Conservation (phyloP, 2,329 filamentous ascomycete species). For the Macrophomina tecta region DNA sequence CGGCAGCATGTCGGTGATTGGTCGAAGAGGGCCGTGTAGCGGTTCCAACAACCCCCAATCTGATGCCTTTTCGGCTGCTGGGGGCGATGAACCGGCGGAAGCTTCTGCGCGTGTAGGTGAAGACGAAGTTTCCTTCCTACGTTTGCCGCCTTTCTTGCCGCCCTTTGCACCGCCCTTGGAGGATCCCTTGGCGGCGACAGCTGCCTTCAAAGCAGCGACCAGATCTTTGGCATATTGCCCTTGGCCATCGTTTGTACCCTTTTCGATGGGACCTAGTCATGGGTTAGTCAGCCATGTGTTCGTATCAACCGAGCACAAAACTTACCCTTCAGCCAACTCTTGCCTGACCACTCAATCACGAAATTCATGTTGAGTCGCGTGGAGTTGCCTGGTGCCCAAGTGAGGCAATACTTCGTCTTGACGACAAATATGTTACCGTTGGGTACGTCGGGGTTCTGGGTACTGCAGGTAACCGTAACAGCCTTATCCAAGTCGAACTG, state of each 20-base stretch:
- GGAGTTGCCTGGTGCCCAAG: constrained; percentile 85
- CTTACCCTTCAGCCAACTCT: constrained; percentile 95
- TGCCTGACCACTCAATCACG: constrained; percentile 93
- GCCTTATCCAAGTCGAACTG: constrained; percentile 85
- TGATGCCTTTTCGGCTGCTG: constrained; percentile 39
- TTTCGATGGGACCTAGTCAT: constrained; percentile 83
- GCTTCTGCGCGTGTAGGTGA: constrained; percentile 44
- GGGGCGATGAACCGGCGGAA: constrained; percentile 23
- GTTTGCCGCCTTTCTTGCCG: constrained; percentile 56
- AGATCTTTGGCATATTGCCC: constrained; percentile 81
- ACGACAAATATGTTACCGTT: constrained; percentile 89
- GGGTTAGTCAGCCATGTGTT: constrained; percentile 6
- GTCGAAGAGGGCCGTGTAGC: constrained; percentile 70
- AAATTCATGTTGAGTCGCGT: constrained; percentile 89
- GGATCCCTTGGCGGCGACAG: constrained; percentile 70
- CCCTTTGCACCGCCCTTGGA: constrained; percentile 57
- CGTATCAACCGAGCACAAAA: constrained; percentile 26
- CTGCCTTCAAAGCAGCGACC: constrained; percentile 73
- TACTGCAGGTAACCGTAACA: constrained; percentile 80
- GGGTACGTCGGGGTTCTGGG: constrained; percentile 92
- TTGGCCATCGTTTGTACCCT: constrained; percentile 91
- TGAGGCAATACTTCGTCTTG: constrained; percentile 93
- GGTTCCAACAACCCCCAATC: constrained; percentile 85
- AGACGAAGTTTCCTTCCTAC: constrained; percentile 58
- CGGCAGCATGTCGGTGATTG: constrained; percentile 70